phyloP scores from a whole-genome alignment of 257 asterid genomes.

The Avicennia marina region DNA sequence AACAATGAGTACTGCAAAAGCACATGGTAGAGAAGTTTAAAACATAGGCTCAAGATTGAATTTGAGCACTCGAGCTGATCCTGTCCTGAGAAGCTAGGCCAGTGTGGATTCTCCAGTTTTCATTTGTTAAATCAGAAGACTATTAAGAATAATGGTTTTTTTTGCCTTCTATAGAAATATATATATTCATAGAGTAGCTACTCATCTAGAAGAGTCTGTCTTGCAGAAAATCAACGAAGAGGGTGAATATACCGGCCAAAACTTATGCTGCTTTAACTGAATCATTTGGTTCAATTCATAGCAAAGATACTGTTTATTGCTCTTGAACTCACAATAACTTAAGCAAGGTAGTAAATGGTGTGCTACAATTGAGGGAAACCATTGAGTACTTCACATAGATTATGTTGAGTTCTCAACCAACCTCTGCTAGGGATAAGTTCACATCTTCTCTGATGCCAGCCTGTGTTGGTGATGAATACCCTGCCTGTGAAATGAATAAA shows the following conservation, averaged over 20 bases:
- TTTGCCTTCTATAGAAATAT: too few species aligned
- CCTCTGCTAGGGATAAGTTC: constrained; percentile 77
- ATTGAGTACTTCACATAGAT: neutral
- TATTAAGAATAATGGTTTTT: too few species aligned
- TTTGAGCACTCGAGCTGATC: neutral
- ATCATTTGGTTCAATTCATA: neutral
- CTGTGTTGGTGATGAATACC: constrained; percentile 94
- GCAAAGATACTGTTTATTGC: too few species aligned
- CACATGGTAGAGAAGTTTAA: neutral
- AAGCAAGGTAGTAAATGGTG: neutral
- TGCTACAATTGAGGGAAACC: neutral
- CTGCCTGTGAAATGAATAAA: constrained; percentile 49
- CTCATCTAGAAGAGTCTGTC: too few species aligned
- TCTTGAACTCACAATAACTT: neutral
- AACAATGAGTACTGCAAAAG: constrained; percentile 76
- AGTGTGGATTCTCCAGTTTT: neutral
- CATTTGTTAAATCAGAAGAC: too few species aligned
- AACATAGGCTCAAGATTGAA: neutral
- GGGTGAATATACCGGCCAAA: too few species aligned
- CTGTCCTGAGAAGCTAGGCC: neutral
- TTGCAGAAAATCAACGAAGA: too few species aligned
- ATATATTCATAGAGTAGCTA: too few species aligned
- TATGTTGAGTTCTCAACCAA: constrained; percentile 19
- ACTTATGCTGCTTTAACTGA: too few species aligned
- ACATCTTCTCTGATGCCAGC: constrained; percentile 70